These are phyloP conservation scores for Capniomyces stellatus DNA, from an alignment of 371 early-diverging fungal genomes.

Conservation along the genomic window DNA sequence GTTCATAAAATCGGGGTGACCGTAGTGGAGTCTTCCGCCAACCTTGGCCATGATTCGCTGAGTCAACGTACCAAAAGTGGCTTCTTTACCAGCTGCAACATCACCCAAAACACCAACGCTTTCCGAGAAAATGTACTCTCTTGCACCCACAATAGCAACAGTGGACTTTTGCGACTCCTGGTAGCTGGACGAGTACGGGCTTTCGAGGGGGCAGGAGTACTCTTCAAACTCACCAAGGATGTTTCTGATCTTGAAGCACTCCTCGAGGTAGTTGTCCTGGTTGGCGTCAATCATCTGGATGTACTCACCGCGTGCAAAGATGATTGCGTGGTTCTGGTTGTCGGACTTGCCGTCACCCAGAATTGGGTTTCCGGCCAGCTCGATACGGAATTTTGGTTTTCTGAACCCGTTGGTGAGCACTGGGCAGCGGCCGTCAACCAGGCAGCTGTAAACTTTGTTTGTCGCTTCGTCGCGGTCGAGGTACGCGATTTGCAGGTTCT, in stretches of 20 bases:
- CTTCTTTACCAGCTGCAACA: conserved; percentile 81
- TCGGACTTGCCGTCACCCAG: conserved; percentile 83
- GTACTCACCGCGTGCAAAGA: conserved; percentile 74
- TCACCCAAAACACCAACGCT: conserved; percentile 76
- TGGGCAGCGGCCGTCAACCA: conserved; percentile 58
- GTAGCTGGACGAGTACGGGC: conserved; percentile 38
- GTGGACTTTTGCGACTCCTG: conserved; percentile 33
- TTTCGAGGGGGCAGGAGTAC: conserved; percentile 35
- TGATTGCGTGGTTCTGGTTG: conserved; percentile 73
- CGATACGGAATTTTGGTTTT: conserved; percentile 51
- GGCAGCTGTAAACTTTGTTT: conserved; percentile 39
- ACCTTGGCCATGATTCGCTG: conserved; percentile 76
- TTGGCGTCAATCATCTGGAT: conserved; percentile 77
- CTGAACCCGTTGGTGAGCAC: conserved; percentile 41
- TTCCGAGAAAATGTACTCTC: conserved; percentile 81
- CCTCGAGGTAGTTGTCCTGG: conserved; percentile 81
- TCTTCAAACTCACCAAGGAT: conserved; percentile 75
- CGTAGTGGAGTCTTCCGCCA: conserved; percentile 71
- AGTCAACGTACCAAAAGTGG: conserved; percentile 71
- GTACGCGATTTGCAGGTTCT: conserved; percentile 65
- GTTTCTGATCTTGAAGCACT: conserved; percentile 72
- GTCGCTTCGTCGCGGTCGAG: conserved; percentile 32
- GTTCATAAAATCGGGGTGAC: conserved; percentile 84
- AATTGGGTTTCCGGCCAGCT: conserved; percentile 74
- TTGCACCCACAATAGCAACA: conserved; percentile 81